These are phyloP conservation scores for Zopfochytrium polystomum DNA, from an alignment of 371 early-diverging fungal genomes.

Conservation along the genomic window DNA sequence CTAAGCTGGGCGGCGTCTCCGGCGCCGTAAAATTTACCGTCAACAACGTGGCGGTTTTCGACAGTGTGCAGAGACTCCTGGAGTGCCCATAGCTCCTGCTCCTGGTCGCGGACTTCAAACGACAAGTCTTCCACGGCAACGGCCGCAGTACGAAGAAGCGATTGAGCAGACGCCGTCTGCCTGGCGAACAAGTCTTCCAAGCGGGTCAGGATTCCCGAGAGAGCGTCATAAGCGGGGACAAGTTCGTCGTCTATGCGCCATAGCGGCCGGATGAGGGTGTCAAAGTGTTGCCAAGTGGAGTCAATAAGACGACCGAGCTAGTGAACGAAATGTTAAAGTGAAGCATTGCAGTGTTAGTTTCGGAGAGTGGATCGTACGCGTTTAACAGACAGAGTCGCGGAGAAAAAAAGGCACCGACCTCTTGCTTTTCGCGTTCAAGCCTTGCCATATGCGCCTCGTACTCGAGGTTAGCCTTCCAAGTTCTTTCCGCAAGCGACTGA, in stretches of 20 bases:
- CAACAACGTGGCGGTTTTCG: conserved; percentile 23
- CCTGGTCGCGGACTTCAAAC: conserved; percentile 6
- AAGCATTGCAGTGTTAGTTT: too few species aligned
- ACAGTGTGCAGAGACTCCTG: conserved; percentile 27
- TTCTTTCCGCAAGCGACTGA: conserved; percentile 34
- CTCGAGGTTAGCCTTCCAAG: conserved; percentile 33
- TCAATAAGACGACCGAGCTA: conserved; percentile 29
- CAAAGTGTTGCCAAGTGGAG: conserved; percentile 32
- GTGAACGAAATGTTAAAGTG: too few species aligned
- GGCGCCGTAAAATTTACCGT: conserved; percentile 26
- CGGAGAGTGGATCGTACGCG: too few species aligned
- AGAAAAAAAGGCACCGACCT: conserved; percentile 23
- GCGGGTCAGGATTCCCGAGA: conserved; percentile 21
- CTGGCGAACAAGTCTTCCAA: conserved; percentile 25
- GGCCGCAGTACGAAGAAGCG: neutral
- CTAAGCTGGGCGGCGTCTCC: neutral
- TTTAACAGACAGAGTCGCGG: too few species aligned
- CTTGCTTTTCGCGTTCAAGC: conserved; percentile 30
- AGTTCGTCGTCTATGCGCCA: conserved; percentile 40
- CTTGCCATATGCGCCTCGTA: conserved; percentile 28
- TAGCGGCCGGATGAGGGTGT: conserved; percentile 35
- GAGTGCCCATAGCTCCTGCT: conserved; percentile 12
- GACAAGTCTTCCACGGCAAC: neutral
- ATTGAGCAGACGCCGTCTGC: neutral
- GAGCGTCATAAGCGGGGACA: conserved; percentile 37